phyloP scores from a whole-genome alignment of 345 rosid species.

The Salix dunnii region DNA sequence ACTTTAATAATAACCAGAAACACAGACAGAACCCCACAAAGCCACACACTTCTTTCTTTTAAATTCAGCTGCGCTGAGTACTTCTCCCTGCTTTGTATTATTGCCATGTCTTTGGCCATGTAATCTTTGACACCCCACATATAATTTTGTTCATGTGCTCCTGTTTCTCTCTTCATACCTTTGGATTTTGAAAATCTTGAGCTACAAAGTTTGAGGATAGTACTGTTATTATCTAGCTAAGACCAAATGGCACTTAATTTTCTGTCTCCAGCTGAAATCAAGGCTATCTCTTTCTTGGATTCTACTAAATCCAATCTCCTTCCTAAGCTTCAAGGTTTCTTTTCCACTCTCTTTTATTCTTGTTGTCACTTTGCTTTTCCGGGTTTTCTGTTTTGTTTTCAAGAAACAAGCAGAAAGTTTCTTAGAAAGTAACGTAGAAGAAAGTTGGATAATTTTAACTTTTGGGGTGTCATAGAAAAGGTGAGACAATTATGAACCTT shows the following conservation, averaged over 20 bases:
- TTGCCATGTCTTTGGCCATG: background rate
- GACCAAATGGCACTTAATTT: constrained; percentile 63
- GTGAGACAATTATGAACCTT: background rate
- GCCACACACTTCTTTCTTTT: background rate
- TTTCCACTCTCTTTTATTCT: background rate
- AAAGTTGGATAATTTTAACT: constrained; percentile 1
- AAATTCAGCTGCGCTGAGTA: background rate
- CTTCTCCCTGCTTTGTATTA: background rate
- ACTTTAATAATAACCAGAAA: too few species aligned
- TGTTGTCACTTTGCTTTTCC: background rate
- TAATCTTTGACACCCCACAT: background rate
- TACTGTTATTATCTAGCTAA: background rate
- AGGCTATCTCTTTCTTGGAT: constrained; percentile 60
- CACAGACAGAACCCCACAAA: background rate
- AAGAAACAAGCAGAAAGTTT: background rate
- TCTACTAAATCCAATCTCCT: constrained; percentile 44
- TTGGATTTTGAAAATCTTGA: background rate
- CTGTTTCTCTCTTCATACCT: background rate
- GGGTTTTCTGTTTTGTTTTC: constrained; percentile 10
- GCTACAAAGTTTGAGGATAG: background rate
- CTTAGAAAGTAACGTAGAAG: background rate
- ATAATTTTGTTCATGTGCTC: background rate
- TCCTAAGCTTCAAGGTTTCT: constrained; percentile 57
- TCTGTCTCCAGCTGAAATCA: constrained; percentile 56
- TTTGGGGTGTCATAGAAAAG: background rate